Evolutionary conservation across 2,329 filamentous ascomycete species (phyloP).

Genomic region (Cadophora malorum): DNA sequence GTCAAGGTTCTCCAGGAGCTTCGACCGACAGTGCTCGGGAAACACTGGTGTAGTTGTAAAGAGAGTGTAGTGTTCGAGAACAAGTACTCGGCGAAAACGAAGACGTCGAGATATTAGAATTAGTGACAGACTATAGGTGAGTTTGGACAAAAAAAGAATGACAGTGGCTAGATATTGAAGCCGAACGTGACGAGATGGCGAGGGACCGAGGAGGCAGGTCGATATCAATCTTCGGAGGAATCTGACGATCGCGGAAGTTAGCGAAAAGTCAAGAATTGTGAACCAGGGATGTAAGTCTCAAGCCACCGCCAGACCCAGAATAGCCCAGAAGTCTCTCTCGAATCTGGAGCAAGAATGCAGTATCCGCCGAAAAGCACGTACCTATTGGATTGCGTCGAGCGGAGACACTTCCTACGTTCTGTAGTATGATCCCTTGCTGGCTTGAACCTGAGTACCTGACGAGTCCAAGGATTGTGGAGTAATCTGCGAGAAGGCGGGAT

Average conservation of each 20-base stretch:
- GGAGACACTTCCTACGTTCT: conserved; percentile 23
- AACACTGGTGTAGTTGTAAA: conserved; percentile 39
- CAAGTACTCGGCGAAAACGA: conserved; percentile 33
- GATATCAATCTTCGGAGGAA: conserved; percentile 35
- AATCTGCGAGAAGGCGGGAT: conserved; percentile 42
- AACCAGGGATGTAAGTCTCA: conserved; percentile 19
- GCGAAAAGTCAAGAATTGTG: conserved; percentile 15
- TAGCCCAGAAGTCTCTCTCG: background rate
- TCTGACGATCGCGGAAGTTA: conserved; percentile 33
- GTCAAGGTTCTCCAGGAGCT: conserved; percentile 48
- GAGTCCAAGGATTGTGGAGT: conserved; percentile 29
- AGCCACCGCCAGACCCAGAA: conserved; percentile 10
- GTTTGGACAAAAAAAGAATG: conserved; percentile 44
- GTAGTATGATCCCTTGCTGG: conserved; percentile 35
- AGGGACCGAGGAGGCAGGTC: conserved; percentile 35
- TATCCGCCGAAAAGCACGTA: conserved; percentile 28
- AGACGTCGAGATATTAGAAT: conserved; percentile 42
- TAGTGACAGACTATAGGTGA: conserved; percentile 42
- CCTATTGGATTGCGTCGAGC: conserved; percentile 30
- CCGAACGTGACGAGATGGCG: conserved; percentile 34
- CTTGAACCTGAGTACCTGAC: conserved; percentile 33
- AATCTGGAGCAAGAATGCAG: conserved; percentile 33
- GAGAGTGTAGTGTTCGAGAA: conserved; percentile 42
- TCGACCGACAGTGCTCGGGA: conserved; percentile 43
- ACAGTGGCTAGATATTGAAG: conserved; percentile 40